These are phyloP conservation scores for Saccharomyces hybrid DNA, from an alignment of 1,139 yeast species.

Conservation along the genomic window DNA sequence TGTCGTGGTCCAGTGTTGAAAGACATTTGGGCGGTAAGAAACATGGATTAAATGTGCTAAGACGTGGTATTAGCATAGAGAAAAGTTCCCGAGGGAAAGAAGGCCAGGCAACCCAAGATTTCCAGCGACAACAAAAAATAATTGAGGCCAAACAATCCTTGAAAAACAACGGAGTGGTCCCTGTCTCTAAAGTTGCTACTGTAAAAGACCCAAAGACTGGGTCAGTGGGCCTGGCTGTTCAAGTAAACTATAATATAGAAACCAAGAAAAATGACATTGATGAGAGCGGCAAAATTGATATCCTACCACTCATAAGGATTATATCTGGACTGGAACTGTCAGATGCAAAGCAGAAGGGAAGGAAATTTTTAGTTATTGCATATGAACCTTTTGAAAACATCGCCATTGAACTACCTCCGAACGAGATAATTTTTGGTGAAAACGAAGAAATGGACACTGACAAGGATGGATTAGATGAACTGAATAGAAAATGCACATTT, in stretches of 20 bases:
- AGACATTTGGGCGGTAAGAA: constrained; percentile 54
- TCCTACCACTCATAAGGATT: constrained; percentile 44
- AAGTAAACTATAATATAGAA: constrained; percentile 37
- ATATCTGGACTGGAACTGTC: constrained; percentile 51
- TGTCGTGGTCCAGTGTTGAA: constrained; percentile 53
- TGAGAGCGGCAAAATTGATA: constrained; percentile 6
- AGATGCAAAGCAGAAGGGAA: constrained; percentile 31
- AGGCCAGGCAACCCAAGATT: constrained; percentile 28
- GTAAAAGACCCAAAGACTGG: constrained; percentile 35
- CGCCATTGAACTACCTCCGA: constrained; percentile 47
- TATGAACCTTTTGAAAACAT: constrained; percentile 62
- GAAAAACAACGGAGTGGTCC: constrained; percentile 23
- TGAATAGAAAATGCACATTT: constrained; percentile 21
- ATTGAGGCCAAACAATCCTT: constrained; percentile 21
- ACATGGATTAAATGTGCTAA: constrained; percentile 51
- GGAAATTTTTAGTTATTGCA: constrained; percentile 48
- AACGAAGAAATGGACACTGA: constrained; percentile 5
- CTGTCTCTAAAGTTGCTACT: constrained; percentile 22
- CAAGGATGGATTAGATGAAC: constrained; percentile 15
- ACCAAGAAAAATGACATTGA: constrained; percentile 28
- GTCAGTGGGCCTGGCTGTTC: constrained; percentile 45
- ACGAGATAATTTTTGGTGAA: constrained; percentile 13
- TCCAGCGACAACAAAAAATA: constrained; percentile 12
- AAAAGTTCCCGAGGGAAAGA: constrained; percentile 29
- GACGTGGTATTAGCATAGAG: constrained; percentile 31